Conservation (phyloP, 176 grass and related monocot genomes). For the Phoenix roebelenii region DNA sequence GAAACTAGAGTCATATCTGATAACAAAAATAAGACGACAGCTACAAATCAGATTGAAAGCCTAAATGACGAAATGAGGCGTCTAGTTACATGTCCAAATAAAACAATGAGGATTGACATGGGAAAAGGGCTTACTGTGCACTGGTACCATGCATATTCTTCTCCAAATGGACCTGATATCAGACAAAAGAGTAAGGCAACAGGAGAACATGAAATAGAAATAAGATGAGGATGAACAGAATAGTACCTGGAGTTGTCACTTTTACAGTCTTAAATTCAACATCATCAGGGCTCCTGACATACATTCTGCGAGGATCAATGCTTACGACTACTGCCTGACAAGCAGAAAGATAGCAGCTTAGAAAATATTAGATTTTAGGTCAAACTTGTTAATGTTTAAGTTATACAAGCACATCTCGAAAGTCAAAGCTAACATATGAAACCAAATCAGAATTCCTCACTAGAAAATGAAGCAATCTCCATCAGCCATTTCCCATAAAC, state of each 20-base stretch:
- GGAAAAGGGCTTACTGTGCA: conserved; percentile 56
- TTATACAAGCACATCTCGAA: too few species aligned
- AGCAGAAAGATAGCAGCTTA: conserved; percentile 15
- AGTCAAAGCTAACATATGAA: too few species aligned
- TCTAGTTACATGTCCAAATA: not conserved
- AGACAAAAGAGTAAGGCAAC: conserved; percentile 13
- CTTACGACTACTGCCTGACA: conserved; percentile 94
- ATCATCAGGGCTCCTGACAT: conserved; percentile 71
- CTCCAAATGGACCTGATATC: conserved; percentile 64
- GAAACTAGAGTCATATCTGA: too few species aligned
- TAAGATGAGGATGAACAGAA: not conserved
- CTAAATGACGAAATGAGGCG: too few species aligned
- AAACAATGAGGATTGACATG: not conserved
- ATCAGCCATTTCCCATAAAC: too few species aligned
- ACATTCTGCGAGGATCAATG: conserved; percentile 84
- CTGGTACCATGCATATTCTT: conserved; percentile 98
- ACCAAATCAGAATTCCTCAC: too few species aligned
- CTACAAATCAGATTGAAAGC: too few species aligned
- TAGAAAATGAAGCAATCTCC: too few species aligned
- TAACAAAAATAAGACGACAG: too few species aligned
- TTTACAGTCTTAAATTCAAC: conserved; percentile 74
- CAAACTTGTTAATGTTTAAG: too few species aligned
- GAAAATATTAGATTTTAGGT: too few species aligned
- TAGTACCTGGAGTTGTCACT: conserved; percentile 60
- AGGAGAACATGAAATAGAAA: conserved; percentile 11